Conservation (phyloP, 73 alveolate species). For the Tetrahymena borealis region DNA sequence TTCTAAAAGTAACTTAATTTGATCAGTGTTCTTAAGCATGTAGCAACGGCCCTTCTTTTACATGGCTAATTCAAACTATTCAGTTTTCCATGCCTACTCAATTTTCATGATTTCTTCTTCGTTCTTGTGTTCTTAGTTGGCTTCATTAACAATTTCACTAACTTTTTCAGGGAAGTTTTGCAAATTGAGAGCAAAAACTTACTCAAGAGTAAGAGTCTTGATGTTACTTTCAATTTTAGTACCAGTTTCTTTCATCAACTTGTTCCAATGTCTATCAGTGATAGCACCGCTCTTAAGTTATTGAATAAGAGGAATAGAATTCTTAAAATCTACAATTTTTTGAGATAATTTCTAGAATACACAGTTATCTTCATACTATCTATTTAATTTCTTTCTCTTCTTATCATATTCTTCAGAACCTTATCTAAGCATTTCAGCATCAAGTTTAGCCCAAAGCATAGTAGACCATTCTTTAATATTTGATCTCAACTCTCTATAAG, state of each 20-base stretch:
- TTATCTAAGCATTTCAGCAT: slow-evolving; percentile 67
- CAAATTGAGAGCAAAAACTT: slow-evolving; percentile 91
- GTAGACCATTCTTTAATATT: slow-evolving; percentile 90
- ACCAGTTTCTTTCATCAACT: slow-evolving; percentile 92
- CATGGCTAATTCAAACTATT: slow-evolving; percentile 74
- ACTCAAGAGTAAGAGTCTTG: slow-evolving; percentile 89
- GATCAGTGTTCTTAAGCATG: slow-evolving; percentile 85
- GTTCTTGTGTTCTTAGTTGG: slow-evolving; percentile 91
- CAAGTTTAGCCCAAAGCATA: slow-evolving; percentile 94
- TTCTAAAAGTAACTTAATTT: slow-evolving; percentile 85
- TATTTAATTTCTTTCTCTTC: slow-evolving; percentile 55
- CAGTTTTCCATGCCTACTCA: slow-evolving; percentile 86
- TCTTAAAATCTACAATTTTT: slow-evolving; percentile 77
- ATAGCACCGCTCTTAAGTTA: slow-evolving; percentile 89
- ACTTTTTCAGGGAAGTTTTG: slow-evolving; percentile 91
- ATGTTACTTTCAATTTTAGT: slow-evolving; percentile 85
- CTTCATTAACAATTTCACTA: slow-evolving; percentile 94
- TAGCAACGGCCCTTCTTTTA: slow-evolving; percentile 91
- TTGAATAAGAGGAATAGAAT: slow-evolving; percentile 76
- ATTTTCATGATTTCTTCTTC: slow-evolving; percentile 85
- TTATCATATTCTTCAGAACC: slow-evolving; percentile 90
- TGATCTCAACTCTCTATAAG: slow-evolving; percentile 80
- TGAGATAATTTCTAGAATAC: slow-evolving; percentile 64
- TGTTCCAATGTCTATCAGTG: slow-evolving; percentile 95
- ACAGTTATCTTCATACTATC: slow-evolving; percentile 34